These are phyloP conservation scores for Chaetomium fimeti DNA, from an alignment of 495 filamentous ascomycete species.

Conservation along the genomic window DNA sequence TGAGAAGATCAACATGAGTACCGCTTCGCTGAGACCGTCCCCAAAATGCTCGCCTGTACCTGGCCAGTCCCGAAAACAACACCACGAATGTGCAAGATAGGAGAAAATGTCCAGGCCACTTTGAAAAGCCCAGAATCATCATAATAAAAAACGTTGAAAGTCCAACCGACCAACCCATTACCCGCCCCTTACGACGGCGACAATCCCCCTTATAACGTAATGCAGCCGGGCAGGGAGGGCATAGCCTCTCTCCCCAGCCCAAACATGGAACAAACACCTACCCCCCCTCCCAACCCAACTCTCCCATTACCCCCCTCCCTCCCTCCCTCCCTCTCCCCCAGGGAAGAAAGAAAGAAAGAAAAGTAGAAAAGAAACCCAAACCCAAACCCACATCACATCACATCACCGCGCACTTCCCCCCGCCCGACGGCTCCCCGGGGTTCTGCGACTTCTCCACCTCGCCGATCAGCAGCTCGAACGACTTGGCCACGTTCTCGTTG, in stretches of 20 bases:
- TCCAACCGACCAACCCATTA: background rate
- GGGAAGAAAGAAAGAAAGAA: slow-evolving; percentile 1
- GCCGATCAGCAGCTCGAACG: slow-evolving; percentile 91
- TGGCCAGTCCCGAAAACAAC: background rate
- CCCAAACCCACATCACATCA: slow-evolving; percentile 38
- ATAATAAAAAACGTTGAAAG: background rate
- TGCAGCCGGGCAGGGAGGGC: background rate
- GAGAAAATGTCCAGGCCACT: background rate
- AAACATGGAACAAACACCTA: background rate
- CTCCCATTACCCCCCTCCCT: background rate
- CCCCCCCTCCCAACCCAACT: background rate
- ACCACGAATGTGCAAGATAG: background rate
- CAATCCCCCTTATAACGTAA: background rate
- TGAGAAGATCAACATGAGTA: background rate
- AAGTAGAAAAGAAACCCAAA: background rate
- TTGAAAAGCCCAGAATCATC: background rate
- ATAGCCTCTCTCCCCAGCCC: background rate
- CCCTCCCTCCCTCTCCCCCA: background rate
- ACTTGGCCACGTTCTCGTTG: slow-evolving; percentile 87
- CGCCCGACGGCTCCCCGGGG: slow-evolving; percentile 74
- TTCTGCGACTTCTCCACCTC: slow-evolving; percentile 95
- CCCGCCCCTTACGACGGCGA: background rate
- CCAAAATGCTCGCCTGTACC: background rate
- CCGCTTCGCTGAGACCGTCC: background rate
- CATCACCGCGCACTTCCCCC: slow-evolving; percentile 83